These are phyloP conservation scores for Coniochaeta sp. DNA, from an alignment of 2,329 filamentous ascomycete genomes.

Conservation along the genomic window DNA sequence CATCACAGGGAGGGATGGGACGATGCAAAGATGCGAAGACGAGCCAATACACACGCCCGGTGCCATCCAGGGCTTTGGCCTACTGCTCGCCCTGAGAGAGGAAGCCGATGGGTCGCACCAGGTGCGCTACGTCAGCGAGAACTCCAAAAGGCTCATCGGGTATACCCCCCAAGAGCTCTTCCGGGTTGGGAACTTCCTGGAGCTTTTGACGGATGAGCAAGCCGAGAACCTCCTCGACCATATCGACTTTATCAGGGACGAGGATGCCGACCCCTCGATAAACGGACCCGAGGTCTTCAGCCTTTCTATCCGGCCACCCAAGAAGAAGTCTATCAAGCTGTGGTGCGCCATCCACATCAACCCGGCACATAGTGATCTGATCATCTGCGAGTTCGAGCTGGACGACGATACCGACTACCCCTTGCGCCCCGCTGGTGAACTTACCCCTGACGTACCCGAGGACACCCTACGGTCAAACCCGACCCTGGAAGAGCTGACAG, in stretches of 20 bases:
- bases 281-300: slow-evolving; percentile 87
- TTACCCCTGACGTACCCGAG: slow-evolving; percentile 56
- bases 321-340: slow-evolving; percentile 55
- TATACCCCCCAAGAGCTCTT: slow-evolving; percentile 74
- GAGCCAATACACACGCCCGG: slow-evolving; percentile 87
- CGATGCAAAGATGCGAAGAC: slow-evolving; percentile 76
- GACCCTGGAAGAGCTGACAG: slow-evolving; percentile 64
- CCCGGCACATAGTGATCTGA: slow-evolving; percentile 56
- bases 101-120: slow-evolving; percentile 59
- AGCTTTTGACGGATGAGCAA: slow-evolving; percentile 78
- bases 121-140: slow-evolving; percentile 74
- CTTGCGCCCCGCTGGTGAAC: slow-evolving; percentile 54
- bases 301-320: slow-evolving; percentile 58
- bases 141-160: slow-evolving; percentile 67
- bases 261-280: slow-evolving; percentile 64
- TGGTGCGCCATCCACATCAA: slow-evolving; percentile 86
- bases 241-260: slow-evolving; percentile 80
- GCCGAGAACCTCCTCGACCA: slow-evolving; percentile 79
- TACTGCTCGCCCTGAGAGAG: slow-evolving; percentile 68
- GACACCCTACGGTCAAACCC: slow-evolving; percentile 70
- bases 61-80: slow-evolving; percentile 72
- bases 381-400: slow-evolving; percentile 84
- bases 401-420: slow-evolving; percentile 70
- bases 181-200: slow-evolving; percentile 65
- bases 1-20: slow-evolving; percentile 70